phyloP scores from a whole-genome alignment of 768 basidiomycete genomes.

The Tricholoma hemisulphureum region DNA sequence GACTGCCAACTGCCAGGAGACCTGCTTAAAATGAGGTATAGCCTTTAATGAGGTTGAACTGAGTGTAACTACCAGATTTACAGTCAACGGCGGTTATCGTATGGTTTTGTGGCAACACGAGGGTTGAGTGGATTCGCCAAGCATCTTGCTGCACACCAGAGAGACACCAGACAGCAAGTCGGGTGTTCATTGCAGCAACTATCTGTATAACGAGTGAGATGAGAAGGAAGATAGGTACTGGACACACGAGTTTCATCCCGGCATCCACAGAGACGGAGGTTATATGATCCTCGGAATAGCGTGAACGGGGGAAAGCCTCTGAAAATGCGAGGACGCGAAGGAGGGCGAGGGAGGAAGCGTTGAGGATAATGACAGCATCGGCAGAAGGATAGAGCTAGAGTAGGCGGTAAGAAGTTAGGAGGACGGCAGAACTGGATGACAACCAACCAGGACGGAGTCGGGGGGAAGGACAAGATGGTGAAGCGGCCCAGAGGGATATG shows the following conservation, averaged over 20 bases:
- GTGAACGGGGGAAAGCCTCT: slow-evolving; percentile 73
- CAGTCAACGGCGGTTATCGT: slow-evolving; percentile 65
- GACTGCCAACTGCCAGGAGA: slow-evolving; percentile 68
- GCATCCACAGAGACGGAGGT: slow-evolving; percentile 70
- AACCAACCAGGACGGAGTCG: slow-evolving; percentile 59
- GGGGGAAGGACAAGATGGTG: slow-evolving; percentile 57
- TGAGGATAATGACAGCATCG: slow-evolving; percentile 65
- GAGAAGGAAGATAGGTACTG: slow-evolving; percentile 7
- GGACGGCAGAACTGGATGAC: background rate
- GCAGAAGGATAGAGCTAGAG: slow-evolving; percentile 69
- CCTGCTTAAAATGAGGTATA: slow-evolving; percentile 46
- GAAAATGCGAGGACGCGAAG: slow-evolving; percentile 73
- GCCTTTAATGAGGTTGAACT: slow-evolving; percentile 4
- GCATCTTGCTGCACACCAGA: slow-evolving; percentile 59
- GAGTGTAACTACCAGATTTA: slow-evolving; percentile 60
- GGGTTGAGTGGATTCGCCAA: slow-evolving; percentile 82
- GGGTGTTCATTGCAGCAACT: slow-evolving; percentile 64
- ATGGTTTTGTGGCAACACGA: slow-evolving; percentile 57
- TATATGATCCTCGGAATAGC: slow-evolving; percentile 43
- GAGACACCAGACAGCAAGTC: slow-evolving; percentile 77
- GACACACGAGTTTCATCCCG: slow-evolving; percentile 77
- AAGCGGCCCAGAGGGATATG: slow-evolving; percentile 52
- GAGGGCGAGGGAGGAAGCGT: slow-evolving; percentile 65
- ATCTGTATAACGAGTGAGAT: slow-evolving; percentile 46
- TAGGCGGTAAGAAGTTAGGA: slow-evolving; percentile 12